phyloP scores from a whole-genome alignment of 139 green algal genomes.

The Tetratostichococcus sp. region DNA sequence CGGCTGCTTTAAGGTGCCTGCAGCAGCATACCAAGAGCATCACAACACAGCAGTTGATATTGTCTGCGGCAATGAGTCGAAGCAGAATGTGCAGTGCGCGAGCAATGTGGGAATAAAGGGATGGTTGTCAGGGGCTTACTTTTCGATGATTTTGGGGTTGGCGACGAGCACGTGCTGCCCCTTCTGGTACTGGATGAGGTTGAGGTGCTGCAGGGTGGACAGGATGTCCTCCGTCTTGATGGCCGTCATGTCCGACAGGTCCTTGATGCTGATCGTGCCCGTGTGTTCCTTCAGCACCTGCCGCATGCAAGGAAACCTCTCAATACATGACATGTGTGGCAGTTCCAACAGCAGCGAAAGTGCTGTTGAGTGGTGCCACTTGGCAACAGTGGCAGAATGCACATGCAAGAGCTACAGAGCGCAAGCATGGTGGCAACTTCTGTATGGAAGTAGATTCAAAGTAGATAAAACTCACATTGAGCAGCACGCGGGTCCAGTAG shows the following conservation, averaged over 20 bases:
- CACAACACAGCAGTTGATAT: neutral
- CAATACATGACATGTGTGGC: too few relatives aligned
- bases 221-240: constrained; percentile 98
- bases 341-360: too few relatives aligned
- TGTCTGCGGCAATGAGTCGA: neutral
- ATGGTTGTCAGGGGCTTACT: neutral
- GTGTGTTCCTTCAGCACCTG: constrained; percentile 71
- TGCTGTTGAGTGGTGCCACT: too few relatives aligned
- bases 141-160: constrained; percentile 54
- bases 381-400: too few relatives aligned
- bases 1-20: constrained; percentile 71
- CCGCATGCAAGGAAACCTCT: too few relatives aligned
- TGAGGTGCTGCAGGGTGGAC: constrained; percentile 79
- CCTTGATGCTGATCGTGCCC: constrained; percentile 80
- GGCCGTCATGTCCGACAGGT: constrained; percentile 86
- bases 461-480: constrained; percentile 43
- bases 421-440: too few relatives aligned
- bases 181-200: constrained; percentile 93
- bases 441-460: too few relatives aligned
- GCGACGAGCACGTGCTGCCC: constrained; percentile 74
- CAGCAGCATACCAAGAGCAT: neutral
- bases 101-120: too few relatives aligned
- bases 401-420: too few relatives aligned
- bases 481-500: constrained; percentile 95
- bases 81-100: neutral